A percentile compares a stretch with the other conserved stretches of the same genome.
These are phyloP conservation scores for Porogramme epimiltina DNA, from an alignment of 1,284 basidiomycete genomes.

Conservation along the genomic window DNA sequence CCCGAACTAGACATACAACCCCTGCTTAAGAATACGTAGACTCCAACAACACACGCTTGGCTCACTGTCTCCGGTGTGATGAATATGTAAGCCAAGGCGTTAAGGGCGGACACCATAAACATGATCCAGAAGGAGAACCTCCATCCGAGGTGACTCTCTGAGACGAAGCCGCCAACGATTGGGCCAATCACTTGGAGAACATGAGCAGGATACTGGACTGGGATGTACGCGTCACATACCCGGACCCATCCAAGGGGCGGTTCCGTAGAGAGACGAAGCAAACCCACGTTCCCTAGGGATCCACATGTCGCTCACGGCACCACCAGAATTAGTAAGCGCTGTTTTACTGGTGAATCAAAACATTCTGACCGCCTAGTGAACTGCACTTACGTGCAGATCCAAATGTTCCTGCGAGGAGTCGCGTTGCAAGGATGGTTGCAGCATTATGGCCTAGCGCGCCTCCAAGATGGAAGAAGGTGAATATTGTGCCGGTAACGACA, in stretches of 20 bases:
- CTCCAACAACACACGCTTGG: not conserved
- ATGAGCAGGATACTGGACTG: not conserved
- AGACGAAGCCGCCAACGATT: conserved; percentile 65
- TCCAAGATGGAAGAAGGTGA: conserved; percentile 65
- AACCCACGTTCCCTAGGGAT: conserved; percentile 56
- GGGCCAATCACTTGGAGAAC: conserved; percentile 54
- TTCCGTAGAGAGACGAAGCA: conserved; percentile 63
- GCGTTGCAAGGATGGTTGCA: conserved; percentile 58
- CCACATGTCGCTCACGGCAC: conserved; percentile 65
- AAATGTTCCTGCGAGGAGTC: conserved; percentile 61
- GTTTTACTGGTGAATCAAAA: too few relatives aligned
- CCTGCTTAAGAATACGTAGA: not conserved
- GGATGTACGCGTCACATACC: conserved; percentile 41
- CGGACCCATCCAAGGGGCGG: conserved; percentile 75
- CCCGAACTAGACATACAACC: conserved; percentile 57
- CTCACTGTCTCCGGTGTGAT: conserved; percentile 53
- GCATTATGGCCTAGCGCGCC: conserved; percentile 62
- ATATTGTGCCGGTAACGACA: conserved; percentile 56
- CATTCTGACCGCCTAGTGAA: too few relatives aligned
- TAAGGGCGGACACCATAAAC: conserved; percentile 55
- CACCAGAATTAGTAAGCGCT: conserved; percentile 66
- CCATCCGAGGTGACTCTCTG: conserved; percentile 57
- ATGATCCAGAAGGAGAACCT: conserved; percentile 76
- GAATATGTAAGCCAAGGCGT: conserved; percentile 47
- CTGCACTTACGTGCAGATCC: conserved; percentile 55